A percentile compares a stretch with the other conserved stretches of the same genome.
Evolutionary conservation across 1,284 basidiomycete species (phyloP).

Genomic region (Ganoderma sinense): DNA sequence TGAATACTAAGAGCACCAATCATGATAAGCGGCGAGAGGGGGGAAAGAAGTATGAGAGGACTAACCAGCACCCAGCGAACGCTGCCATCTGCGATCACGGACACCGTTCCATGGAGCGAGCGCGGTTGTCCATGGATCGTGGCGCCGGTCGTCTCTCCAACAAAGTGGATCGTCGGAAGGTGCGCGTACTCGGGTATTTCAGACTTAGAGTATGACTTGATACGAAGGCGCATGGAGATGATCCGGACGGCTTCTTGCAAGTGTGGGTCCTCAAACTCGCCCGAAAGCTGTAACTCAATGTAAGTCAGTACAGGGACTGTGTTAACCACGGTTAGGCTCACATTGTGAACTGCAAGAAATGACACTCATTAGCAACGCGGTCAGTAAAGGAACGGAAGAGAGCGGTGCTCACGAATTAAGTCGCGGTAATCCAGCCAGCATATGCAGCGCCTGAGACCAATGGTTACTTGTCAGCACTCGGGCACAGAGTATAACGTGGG

Average conservation of each 20-base stretch:
- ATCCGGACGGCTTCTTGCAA: slow-evolving; percentile 60
- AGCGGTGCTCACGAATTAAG: slow-evolving; percentile 50
- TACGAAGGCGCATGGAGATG: slow-evolving; percentile 57
- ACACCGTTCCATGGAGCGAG: slow-evolving; percentile 52
- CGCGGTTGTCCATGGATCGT: slow-evolving; percentile 34
- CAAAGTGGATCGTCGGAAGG: slow-evolving; percentile 59
- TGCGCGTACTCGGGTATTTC: slow-evolving; percentile 43
- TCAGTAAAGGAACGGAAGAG: slow-evolving; percentile 1
- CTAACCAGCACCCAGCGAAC: slow-evolving; percentile 63
- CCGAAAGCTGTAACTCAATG: slow-evolving; percentile 37
- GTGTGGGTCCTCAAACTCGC: slow-evolving; percentile 41
- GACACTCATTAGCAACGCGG: neutral
- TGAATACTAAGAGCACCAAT: slow-evolving; percentile 28
- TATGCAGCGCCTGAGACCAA: slow-evolving; percentile 46
- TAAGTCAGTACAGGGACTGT: neutral
- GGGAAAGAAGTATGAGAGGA: neutral
- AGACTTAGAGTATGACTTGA: slow-evolving; percentile 48
- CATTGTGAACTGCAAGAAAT: slow-evolving; percentile 36
- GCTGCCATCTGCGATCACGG: slow-evolving; percentile 59
- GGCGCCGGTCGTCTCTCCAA: slow-evolving; percentile 51
- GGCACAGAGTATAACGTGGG: neutral
- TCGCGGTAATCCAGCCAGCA: slow-evolving; percentile 68
- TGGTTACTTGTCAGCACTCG: neutral
- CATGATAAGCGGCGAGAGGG: slow-evolving; percentile 13
- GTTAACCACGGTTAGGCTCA: slow-evolving; percentile 39